Evolutionary conservation across 2,329 filamentous ascomycete species (phyloP), one percentile per base, ranked within the genome.

Genomic region (Pseudopyricularia cyperi): DNA sequence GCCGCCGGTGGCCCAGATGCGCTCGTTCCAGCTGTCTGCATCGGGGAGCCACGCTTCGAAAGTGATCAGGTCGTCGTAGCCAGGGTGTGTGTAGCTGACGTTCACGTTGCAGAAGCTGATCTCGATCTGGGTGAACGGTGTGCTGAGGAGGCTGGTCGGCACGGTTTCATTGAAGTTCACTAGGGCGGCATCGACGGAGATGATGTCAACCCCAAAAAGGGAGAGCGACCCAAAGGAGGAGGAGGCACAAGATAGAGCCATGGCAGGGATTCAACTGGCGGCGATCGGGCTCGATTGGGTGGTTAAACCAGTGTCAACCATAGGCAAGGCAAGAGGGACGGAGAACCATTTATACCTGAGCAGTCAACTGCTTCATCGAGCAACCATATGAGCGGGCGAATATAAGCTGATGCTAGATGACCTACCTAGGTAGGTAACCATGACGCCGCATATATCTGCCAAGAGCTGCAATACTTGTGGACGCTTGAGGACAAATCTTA

Each of bases 61-160:
- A 32, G 62, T 60, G 46, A 69, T 60, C 3, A 49, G 56, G 53
- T 69, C 66, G 46, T 59, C 58, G 53, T 62, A 59, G 19, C 62
- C 63, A 17, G 62, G 60, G 58, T 69, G 66, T 3, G 62, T 66
- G 57, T 68, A 67, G 44, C 61, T 59, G 26, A 70, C 57, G 6
- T 63, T 68, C 51, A 69, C 64, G 48, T 69, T 68, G 61, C 67
- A 70, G 59, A 64, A 62, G n/a, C 28, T 52, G 52, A 39, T 17
- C n/a, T 50, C 32, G 11, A 52, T 14, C 14, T 39, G 33, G n/a
- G n/a, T n/a, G 8, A 6, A 8, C 24, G 42, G 42, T 22, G 28
- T 19, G 5, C 32, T 30, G 22, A 52, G 37, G 14, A 34, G 42
- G 22, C 9, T 22, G 15, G 46, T 42, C 11, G 15, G 4, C 11